These are phyloP conservation scores for Tolypocladium tropicale DNA, from an alignment of 2,329 filamentous ascomycete species.

Conservation along the genomic window DNA sequence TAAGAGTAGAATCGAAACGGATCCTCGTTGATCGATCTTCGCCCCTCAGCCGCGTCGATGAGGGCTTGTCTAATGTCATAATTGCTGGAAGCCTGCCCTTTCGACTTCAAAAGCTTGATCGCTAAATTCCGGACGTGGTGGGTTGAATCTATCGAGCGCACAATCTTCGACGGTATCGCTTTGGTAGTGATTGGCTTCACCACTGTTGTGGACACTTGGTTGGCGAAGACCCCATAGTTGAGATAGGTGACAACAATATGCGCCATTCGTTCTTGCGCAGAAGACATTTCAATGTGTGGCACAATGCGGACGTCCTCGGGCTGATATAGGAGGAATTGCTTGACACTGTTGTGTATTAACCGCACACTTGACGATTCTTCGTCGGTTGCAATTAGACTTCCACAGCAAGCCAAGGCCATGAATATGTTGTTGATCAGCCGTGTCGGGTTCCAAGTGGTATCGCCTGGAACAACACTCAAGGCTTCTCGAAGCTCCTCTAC, in stretches of 20 bases:
- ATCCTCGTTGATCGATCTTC: not conserved
- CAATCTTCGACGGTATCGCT: not conserved
- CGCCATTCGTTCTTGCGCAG: slow-evolving; percentile 11
- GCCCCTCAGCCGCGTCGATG: not conserved
- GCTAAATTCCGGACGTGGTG: not conserved
- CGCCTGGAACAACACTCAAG: slow-evolving; percentile 22
- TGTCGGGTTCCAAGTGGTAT: slow-evolving; percentile 12
- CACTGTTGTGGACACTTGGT: not conserved
- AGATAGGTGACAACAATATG: slow-evolving; percentile 18
- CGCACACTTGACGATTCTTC: slow-evolving; percentile 21
- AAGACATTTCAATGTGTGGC: not conserved
- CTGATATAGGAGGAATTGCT: slow-evolving; percentile 17
- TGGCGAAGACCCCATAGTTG: slow-evolving; percentile 3
- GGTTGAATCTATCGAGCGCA: not conserved
- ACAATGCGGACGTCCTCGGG: slow-evolving; percentile 3
- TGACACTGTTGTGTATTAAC: slow-evolving; percentile 24
- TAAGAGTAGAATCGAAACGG: not conserved
- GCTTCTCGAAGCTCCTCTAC: slow-evolving; percentile 26
- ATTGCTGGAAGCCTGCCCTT: not conserved
- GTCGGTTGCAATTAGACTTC: slow-evolving; percentile 21
- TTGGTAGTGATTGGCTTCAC: not conserved
- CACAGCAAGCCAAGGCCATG: slow-evolving; percentile 16
- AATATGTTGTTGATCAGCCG: slow-evolving; percentile 13
- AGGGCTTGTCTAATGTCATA: not conserved
- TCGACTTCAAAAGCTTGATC: not conserved